A percentile compares a stretch with the other conserved stretches of the same genome.
Conservation (phyloP, 2,329 filamentous ascomycete species). For the Phaeosphaeriaceae sp. region DNA sequence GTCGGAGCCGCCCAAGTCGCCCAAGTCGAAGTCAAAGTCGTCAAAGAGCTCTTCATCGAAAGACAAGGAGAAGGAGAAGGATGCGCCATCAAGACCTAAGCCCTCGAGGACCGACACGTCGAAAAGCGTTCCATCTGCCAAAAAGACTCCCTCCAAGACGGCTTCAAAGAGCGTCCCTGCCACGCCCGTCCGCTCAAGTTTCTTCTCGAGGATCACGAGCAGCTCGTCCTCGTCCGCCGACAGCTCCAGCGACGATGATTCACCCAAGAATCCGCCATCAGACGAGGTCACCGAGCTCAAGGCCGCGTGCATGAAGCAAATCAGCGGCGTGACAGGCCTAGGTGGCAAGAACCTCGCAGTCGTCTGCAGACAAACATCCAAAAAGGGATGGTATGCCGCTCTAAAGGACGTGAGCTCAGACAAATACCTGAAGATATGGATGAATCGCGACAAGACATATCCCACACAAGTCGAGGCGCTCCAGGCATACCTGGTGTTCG, state of each 20-base stretch:
- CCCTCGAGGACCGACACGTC: constrained; percentile 6
- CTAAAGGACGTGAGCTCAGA: constrained; percentile 33
- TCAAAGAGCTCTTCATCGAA: constrained; percentile 12
- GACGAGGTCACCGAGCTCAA: constrained; percentile 10
- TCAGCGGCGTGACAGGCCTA: constrained; percentile 29
- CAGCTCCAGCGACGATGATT: constrained; percentile 10
- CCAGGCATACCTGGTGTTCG: constrained; percentile 34
- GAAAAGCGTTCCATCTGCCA: constrained; percentile 5
- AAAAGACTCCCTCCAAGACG: constrained; percentile 7
- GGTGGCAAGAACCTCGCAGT: constrained; percentile 31
- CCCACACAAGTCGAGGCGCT: constrained; percentile 30
- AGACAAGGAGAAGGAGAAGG: constrained; percentile 8
- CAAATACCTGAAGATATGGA: constrained; percentile 43
- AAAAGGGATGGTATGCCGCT: constrained; percentile 33
- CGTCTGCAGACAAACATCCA: constrained; percentile 28
- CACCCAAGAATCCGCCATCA: constrained; percentile 8
- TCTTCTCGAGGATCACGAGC: constrained; percentile 12
- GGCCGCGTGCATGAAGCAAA: constrained; percentile 18
- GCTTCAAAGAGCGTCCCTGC: constrained; percentile 5
- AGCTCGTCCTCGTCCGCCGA: constrained; percentile 9
- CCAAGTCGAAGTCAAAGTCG: constrained; percentile 5
- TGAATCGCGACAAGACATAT: constrained; percentile 35
- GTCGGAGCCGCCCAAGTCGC: constrained; percentile 8
- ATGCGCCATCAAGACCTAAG: constrained; percentile 8
- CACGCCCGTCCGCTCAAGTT: constrained; percentile 10